Evolutionary conservation across 2,329 filamentous ascomycete genomes (phyloP).

Genomic region (Cryphonectria radicalis): DNA sequence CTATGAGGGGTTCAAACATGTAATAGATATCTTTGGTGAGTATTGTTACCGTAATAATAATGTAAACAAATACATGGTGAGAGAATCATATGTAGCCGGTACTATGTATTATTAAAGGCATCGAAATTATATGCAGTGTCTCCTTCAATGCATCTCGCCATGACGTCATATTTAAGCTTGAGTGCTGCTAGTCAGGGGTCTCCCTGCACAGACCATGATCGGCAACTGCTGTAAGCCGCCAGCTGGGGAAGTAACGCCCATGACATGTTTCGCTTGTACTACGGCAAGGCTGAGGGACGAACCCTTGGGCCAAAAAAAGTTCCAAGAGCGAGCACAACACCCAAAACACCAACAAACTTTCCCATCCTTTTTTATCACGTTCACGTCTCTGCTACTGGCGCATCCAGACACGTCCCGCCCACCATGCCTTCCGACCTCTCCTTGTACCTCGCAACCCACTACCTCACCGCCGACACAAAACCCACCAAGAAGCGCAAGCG

Average conservation of each 20-base stretch:
- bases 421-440: constrained; percentile 67
- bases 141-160: not conserved
- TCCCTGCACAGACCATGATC: not conserved
- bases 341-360: not conserved
- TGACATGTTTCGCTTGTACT: not conserved
- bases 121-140: not conserved
- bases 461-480: constrained; percentile 68
- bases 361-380: not conserved
- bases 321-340: not conserved
- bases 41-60: not conserved
- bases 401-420: constrained; percentile 15
- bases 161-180: constrained; percentile 5
- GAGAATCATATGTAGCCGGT: not conserved
- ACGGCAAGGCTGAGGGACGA: constrained; percentile 18
- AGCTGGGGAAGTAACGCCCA: not conserved
- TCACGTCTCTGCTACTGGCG: not conserved
- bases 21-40: not conserved
- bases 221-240: not conserved
- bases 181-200: not conserved
- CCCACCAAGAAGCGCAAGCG: constrained; percentile 67
- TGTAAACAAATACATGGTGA: not conserved
- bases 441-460: constrained; percentile 88
- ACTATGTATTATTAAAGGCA: not conserved
- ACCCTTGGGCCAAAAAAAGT: constrained; percentile 8
- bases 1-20: not conserved